Evolutionary conservation across 176 grass and related monocot species (phyloP).

Genomic region (Cenchrus americanus): DNA sequence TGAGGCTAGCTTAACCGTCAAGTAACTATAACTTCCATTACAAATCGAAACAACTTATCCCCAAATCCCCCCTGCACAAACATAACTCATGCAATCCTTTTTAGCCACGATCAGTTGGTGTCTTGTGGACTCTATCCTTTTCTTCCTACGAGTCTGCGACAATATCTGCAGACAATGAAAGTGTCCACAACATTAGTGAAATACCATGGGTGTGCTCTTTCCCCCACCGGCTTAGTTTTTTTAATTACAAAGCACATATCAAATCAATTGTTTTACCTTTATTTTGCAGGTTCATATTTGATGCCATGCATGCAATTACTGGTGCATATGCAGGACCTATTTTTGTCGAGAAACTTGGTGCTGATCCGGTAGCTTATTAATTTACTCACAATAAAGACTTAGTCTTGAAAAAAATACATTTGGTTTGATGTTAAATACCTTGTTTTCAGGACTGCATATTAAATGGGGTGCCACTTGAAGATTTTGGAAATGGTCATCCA

Average conservation of each 20-base stretch:
- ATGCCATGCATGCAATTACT: constrained; percentile 93
- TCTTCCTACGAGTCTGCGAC: too few relatives aligned
- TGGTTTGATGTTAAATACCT: constrained; percentile 38
- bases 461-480: constrained; percentile 85
- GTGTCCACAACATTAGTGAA: too few relatives aligned
- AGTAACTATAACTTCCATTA: too few relatives aligned
- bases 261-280: constrained; percentile 27
- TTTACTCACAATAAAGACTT: constrained; percentile 21
- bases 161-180: too few relatives aligned
- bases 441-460: constrained; percentile 72
- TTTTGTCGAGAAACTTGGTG: constrained; percentile 86
- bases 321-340: constrained; percentile 93
- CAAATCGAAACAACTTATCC: too few relatives aligned
- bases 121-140: too few relatives aligned
- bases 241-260: constrained; percentile 9
- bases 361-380: constrained; percentile 59
- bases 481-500: constrained; percentile 89
- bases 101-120: too few relatives aligned
- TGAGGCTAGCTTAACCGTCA: too few relatives aligned
- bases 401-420: constrained; percentile 18
- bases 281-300: constrained; percentile 74
- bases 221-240: too few relatives aligned
- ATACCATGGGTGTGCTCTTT: too few relatives aligned
- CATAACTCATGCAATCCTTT: too few relatives aligned
- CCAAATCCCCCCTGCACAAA: too few relatives aligned